Evolutionary conservation across 2,329 filamentous ascomycete species (phyloP).

Genomic region (Arthrobotrys pseudoclavata): DNA sequence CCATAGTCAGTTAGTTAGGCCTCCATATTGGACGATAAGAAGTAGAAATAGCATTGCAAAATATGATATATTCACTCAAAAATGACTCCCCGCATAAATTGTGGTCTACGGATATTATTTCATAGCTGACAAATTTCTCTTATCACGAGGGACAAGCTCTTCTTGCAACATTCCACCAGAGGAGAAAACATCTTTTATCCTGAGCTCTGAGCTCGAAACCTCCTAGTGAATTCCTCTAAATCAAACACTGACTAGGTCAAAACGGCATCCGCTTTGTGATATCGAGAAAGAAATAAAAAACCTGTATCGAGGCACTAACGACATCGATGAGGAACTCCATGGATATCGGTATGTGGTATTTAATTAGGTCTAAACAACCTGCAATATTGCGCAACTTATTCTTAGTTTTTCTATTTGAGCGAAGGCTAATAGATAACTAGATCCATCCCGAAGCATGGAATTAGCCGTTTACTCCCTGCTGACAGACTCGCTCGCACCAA

Average conservation of each 20-base stretch:
- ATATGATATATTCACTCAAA: neutral
- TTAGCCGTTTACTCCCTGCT: neutral
- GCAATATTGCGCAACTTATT: neutral
- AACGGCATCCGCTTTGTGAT: no score
- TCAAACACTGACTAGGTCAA: neutral
- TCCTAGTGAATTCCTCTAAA: neutral
- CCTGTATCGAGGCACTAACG: neutral
- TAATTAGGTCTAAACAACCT: neutral
- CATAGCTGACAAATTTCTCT: neutral
- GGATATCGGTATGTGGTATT: neutral
- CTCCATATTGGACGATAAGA: neutral
- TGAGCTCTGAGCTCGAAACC: no score
- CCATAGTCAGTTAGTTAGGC: no score
- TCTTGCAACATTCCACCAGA: constrained; percentile 11
- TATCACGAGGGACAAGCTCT: constrained; percentile 5
- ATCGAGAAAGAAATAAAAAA: neutral
- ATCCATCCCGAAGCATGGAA: neutral
- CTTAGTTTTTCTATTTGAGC: neutral
- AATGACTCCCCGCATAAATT: neutral
- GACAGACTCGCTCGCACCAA: neutral
- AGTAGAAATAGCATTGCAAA: neutral
- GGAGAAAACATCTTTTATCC: neutral
- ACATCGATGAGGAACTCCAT: neutral
- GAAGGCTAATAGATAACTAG: neutral
- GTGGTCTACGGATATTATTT: neutral